Evolutionary conservation across 331 rosid genomes (phyloP).

Genomic region (Acacia pycnantha): DNA sequence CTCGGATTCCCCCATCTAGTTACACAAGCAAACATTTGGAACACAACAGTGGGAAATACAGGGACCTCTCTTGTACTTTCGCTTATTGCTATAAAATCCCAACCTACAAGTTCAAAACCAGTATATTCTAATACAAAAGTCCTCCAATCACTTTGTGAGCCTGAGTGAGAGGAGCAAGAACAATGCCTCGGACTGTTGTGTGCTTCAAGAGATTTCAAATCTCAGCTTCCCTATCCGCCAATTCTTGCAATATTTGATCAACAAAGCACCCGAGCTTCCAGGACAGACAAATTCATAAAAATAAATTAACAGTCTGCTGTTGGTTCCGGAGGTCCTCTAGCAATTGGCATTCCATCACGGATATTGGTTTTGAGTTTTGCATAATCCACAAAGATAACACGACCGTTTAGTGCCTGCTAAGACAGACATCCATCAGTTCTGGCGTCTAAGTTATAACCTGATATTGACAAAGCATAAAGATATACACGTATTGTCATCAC

Average conservation of each 20-base stretch:
- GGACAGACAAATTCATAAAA: conserved; percentile 23
- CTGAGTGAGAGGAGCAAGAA: background rate
- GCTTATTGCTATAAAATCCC: conserved; percentile 1
- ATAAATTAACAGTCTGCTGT: conserved; percentile 14
- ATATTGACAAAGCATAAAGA: background rate
- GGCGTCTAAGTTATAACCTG: conserved; percentile 6
- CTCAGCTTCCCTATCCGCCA: conserved; percentile 22
- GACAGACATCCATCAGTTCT: conserved; percentile 17
- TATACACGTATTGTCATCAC: conserved; percentile 30
- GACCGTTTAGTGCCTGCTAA: conserved; percentile 77
- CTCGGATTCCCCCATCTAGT: background rate
- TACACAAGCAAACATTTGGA: background rate
- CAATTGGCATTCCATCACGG: conserved; percentile 60
- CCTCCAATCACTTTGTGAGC: background rate
- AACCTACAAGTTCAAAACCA: background rate
- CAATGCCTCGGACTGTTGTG: conserved; percentile 14
- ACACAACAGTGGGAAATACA: background rate
- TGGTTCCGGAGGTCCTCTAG: conserved; percentile 86
- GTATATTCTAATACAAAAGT: conserved; percentile 11
- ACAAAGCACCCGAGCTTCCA: background rate
- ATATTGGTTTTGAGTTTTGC: conserved; percentile 55
- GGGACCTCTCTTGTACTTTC: background rate
- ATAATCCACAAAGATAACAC: conserved; percentile 74
- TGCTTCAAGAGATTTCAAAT: conserved; percentile 7
- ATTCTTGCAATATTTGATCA: background rate